Base-by-base conservation (phyloP, 208 protist species). In the Porcisia hertigi region DNA sequence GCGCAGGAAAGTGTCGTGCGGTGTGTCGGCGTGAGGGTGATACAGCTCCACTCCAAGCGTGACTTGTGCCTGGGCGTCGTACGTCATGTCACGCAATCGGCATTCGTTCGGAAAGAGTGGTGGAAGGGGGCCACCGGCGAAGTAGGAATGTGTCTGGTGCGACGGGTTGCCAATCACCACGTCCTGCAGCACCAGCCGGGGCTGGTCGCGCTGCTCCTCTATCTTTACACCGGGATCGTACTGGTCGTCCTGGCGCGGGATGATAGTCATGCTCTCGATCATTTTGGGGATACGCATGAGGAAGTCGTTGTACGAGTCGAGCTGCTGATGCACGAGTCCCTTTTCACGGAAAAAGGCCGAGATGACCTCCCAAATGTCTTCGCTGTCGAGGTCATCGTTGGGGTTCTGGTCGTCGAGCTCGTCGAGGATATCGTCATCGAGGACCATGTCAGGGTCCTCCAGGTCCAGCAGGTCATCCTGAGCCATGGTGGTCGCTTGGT, bases 301-400 rank as follows among this genome's bases (percentile, higher is more conserved):
- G 77, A 99, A 99, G 65, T 98, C 90, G 84, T 99, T 99, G 88
- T 99, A 99, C 36, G 98, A 99, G 81, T 99, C 98, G 8, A 99
- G 88, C 92, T 99, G 99, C 90, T 99, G 99, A 75, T 97, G 94
- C 43, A 99, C 98, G 8, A 99, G 94, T 23, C 98, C 98, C 85
- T 99, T 99, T 74, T 99, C 91, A 16, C 98, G 85, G 77, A 99
- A 99, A 79, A 98, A 99, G n/a, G 98, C 92, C 5, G 83, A 93
- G 73, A 99, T 99, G 64, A 99, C 92, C 59, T 92, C 82, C 98
- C 99, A 99, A 53, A 97, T 93, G 73, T 99, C 98, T 72, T 99
- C 96, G 73, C 86, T 92, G 79, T 96, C 88, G 53, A 96, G 86
- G 41, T 94, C 88, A n/a, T 88, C 88, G 62, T 73, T 87, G 18